A percentile compares a stretch with the other conserved stretches of the same genome.
Evolutionary conservation across 371 early-diverging fungal genomes (phyloP).

Genomic region (Dinochytrium kinnereticum): DNA sequence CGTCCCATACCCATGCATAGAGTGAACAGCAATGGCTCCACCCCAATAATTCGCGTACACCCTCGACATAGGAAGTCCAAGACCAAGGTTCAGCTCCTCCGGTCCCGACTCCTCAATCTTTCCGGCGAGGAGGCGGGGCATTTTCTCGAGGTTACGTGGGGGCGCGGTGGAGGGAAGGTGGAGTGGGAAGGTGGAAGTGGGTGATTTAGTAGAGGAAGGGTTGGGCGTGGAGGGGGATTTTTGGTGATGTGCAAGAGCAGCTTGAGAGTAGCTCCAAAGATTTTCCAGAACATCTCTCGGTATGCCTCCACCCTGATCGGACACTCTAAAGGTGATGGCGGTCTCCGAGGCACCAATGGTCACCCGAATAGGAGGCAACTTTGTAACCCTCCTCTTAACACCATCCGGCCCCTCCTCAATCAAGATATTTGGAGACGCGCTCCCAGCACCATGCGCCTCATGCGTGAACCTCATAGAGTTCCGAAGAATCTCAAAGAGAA

Average conservation of each 20-base stretch:
- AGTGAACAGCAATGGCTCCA: conserved; percentile 64
- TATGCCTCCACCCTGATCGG: conserved; percentile 93
- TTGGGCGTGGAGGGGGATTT: neutral
- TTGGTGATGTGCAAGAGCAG: conserved; percentile 30
- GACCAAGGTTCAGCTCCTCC: conserved; percentile 68
- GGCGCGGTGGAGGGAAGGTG: neutral
- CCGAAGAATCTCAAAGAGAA: conserved; percentile 89
- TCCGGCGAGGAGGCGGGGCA: conserved; percentile 53
- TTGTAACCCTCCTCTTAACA: neutral
- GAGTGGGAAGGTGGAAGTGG: neutral
- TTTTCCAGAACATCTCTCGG: conserved; percentile 61
- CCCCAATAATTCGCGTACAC: conserved; percentile 79
- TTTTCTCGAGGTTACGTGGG: conserved; percentile 4
- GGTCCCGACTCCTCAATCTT: conserved; percentile 57
- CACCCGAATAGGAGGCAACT: conserved; percentile 72
- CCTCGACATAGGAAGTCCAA: conserved; percentile 84
- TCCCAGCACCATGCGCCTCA: conserved; percentile 27
- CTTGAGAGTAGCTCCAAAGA: conserved; percentile 81
- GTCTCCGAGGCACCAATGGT: conserved; percentile 70
- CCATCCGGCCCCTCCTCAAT: neutral
- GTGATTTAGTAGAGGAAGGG: neutral
- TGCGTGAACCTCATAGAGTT: conserved; percentile 79
- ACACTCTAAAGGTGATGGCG: conserved; percentile 81
- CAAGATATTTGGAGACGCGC: neutral
- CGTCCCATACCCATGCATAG: conserved; percentile 85